Base-by-base conservation (phyloP, 1,284 basidiomycete genomes). In the Trichosporon asahii region DNA sequence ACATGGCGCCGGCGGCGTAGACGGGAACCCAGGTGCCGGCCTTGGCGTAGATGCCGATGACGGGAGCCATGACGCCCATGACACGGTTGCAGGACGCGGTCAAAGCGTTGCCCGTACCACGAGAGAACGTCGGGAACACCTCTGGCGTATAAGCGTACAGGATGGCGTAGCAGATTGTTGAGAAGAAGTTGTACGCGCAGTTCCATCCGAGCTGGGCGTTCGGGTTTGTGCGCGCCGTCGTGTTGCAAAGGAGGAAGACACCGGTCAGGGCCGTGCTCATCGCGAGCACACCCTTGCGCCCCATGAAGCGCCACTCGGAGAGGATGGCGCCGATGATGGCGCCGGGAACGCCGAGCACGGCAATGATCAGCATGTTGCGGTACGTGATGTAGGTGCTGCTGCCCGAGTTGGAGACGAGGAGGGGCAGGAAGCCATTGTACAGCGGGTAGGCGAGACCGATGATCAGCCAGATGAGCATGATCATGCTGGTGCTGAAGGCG, bases 71-170 rank as follows among this genome's bases (percentile, higher is more conserved):
- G 65, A 79, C 74, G 12, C 89, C 89, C 61, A 86, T 86, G 40
- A 89, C 83, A 29, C 89, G 84, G 77, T 89, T 89, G 66, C 87
- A 83, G 7, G 85, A 85, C 71, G 86, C 83, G 64, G 87, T 85
- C 31, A 90, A 79, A 0, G 88, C 89, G 75, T 90, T 88, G 2
- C 88, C 89, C 0, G 89, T 90, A 3, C 89, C 89, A 60, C 89
- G 85, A 74, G 88, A 87, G 6, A 88, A 87, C 0, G 88, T 88
- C 0, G 89, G 88, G 82, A 90, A 90, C 15, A 89, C 85, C 76
- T 90, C 89, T 12, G 89, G 89, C 0, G 88, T 88, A 74, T 88
- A 88, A 2, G 74, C 73, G 70, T 80, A 80, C 33, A 80, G 71
- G 2, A 80, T 76, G 9, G 78, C 78, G 68, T 80, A 82, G 77